Base-by-base conservation (phyloP, 805 yeast species). In the Metschnikowia shivogae region DNA sequence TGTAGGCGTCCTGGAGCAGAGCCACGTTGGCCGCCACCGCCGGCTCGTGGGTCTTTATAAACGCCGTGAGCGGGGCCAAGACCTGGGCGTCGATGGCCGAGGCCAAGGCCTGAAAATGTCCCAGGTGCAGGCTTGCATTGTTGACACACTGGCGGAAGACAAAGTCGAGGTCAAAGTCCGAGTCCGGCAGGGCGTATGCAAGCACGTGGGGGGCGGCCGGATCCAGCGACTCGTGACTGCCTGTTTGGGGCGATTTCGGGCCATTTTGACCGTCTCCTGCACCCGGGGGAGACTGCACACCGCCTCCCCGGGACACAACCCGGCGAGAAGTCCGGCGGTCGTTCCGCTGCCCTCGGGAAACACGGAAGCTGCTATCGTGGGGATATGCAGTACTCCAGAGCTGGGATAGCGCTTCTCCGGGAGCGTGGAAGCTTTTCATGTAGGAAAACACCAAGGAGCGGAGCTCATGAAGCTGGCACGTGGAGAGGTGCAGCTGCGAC, bases 381-480 rank as follows among this genome's bases (percentile, higher is more conserved):
- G 62, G 55, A 31, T 45, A 57, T 2, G 63, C 47, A 3, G 57
- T 59, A 10, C 54, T 57, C 13, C 62, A 58, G 24, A 70, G 52
- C 42, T 58, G 57, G 26, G 59, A 55, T 39, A 71, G 55, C 42
- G 45, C 58, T 46, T 65, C 70, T 29, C 74, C 63, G 44, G 64
- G 68, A 31, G 63, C 50, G 47, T 66, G 63, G 55, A 51, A 62
- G 51, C 65, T 64, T 43, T 59, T 64, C 64, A 71, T 62, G 48
- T 66, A 65, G 42, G 52, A 58, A 52, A 65, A 62, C 34, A 71
- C 67, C 48, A 71, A 57, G 44, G 58, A 61, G 27, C 73, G 59
- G 12, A 70, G 57, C 34, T 70, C 75, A 48, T 72, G 76, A 12
- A 70, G 56, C 54, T 71, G 76, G 28, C 55, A 52, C 26, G 70